Conservation (phyloP, 2,329 filamentous ascomycete genomes). For the Ascochyta rabiei region DNA sequence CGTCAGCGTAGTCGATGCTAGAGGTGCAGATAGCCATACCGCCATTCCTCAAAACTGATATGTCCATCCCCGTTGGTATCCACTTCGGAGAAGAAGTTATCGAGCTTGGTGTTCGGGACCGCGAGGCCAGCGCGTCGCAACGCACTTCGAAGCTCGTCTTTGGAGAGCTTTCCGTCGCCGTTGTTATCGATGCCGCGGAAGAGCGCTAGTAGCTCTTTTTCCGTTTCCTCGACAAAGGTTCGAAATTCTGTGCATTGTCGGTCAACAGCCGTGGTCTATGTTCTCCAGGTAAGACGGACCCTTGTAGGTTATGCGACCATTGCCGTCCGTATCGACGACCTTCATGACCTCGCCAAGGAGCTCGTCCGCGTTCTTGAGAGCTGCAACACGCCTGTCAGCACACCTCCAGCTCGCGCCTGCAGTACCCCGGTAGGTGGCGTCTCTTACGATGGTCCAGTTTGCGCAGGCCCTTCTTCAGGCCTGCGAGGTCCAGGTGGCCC, state of each 20-base stretch:
- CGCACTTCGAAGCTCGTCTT: conserved; percentile 78
- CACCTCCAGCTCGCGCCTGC: conserved; percentile 20
- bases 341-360: conserved; percentile 81
- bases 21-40: conserved; percentile 65
- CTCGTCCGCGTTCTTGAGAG: conserved; percentile 87
- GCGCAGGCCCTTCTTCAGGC: conserved; percentile 80
- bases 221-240: conserved; percentile 83
- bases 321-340: conserved; percentile 82
- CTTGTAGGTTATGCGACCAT: conserved; percentile 89
- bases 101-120: conserved; percentile 76
- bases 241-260: conserved; percentile 73
- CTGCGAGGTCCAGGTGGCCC: conserved; percentile 83
- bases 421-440: neutral
- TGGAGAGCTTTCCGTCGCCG: conserved; percentile 83
- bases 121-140: conserved; percentile 79
- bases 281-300: conserved; percentile 57
- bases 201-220: conserved; percentile 78
- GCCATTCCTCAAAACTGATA: conserved; percentile 95
- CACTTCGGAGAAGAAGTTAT: conserved; percentile 87
- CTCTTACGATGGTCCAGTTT: conserved; percentile 88
- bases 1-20: conserved; percentile 17
- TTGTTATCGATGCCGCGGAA: conserved; percentile 89
- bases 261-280: conserved; percentile 23
- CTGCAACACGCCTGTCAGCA: conserved; percentile 49
- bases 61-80: conserved; percentile 85